These are phyloP conservation scores for Chlamydomonas reinhardtii DNA, from an alignment of 163 green algal genomes.

Conservation along the genomic window DNA sequence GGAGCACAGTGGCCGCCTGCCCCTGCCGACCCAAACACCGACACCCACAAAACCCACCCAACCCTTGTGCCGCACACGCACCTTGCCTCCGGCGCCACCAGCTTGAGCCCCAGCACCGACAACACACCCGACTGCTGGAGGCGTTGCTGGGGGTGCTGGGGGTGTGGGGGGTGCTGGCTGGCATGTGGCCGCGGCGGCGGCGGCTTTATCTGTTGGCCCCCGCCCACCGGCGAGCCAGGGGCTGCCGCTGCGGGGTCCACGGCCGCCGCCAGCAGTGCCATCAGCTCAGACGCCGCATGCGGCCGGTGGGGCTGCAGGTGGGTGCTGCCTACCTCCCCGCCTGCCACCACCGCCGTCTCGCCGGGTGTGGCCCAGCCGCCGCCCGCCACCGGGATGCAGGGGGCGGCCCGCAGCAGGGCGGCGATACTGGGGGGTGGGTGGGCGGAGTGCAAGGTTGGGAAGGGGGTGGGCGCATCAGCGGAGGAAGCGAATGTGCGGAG, in stretches of 20 bases:
- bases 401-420: conserved; percentile 44
- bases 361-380: conserved; percentile 51
- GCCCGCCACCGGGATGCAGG: conserved; percentile 52
- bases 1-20: too few relatives aligned
- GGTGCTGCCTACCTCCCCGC: too few relatives aligned
- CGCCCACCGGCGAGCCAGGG: neutral
- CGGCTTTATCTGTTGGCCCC: neutral
- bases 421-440: conserved; percentile 17
- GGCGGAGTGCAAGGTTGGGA: neutral
- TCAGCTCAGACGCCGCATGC: conserved; percentile 3
- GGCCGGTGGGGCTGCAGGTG: conserved; percentile 2
- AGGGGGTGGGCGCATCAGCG: neutral
- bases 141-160: too few relatives aligned
- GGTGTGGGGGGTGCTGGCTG: too few relatives aligned
- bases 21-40: too few relatives aligned
- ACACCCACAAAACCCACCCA: neutral
- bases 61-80: too few relatives aligned
- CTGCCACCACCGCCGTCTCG: conserved; percentile 46
- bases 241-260: neutral
- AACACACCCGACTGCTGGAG: too few relatives aligned
- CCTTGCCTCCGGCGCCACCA: conserved; percentile 31
- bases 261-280: neutral
- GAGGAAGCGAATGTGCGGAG: neutral
- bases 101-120: conserved; percentile 5
- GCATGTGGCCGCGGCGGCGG: neutral